phyloP scores from a whole-genome alignment of 805 yeast genomes.

The Starmerella cellae region DNA sequence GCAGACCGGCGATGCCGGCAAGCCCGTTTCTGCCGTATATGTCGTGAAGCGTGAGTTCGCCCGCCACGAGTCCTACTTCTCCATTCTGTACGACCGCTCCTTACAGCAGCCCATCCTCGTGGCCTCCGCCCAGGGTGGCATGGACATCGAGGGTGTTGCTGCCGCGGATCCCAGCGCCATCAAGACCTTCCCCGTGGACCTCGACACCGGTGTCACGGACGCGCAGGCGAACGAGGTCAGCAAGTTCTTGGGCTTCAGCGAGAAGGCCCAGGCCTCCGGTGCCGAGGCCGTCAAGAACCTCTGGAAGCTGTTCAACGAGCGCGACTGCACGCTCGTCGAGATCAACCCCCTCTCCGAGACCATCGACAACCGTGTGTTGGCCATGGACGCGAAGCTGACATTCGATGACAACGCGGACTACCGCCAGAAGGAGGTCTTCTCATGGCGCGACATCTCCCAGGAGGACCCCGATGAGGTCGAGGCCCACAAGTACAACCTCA shows the following conservation, averaged over 20 bases:
- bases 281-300: conserved; percentile 76
- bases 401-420: conserved; percentile 93
- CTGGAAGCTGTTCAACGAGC: conserved; percentile 78
- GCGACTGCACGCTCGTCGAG: conserved; percentile 95
- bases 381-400: conserved; percentile 98
- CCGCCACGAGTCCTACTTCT: conserved; percentile 86
- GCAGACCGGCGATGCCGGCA: conserved; percentile 96
- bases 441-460: conserved; percentile 94
- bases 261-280: conserved; percentile 68
- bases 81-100: conserved; percentile 88
- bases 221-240: conserved; percentile 66
- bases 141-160: conserved; percentile 99
- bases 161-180: conserved; percentile 80
- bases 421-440: conserved; percentile 88
- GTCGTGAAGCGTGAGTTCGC: conserved; percentile 91
- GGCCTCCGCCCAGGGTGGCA: conserved; percentile 97
- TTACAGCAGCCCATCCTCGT: conserved; percentile 84
- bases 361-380: conserved; percentile 74
- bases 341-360: conserved; percentile 96
- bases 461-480: conserved; percentile 95
- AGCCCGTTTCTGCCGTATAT: conserved; percentile 91
- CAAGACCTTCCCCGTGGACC: conserved; percentile 69
- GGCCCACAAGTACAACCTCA: conserved; percentile 80
- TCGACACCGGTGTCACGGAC: conserved; percentile 68
- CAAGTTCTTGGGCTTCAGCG: conserved; percentile 64